Evolutionary conservation across 148 eudicot species (phyloP), one percentile per base, ranked within the genome.

Genomic region (Chenopodium berlandieri): DNA sequence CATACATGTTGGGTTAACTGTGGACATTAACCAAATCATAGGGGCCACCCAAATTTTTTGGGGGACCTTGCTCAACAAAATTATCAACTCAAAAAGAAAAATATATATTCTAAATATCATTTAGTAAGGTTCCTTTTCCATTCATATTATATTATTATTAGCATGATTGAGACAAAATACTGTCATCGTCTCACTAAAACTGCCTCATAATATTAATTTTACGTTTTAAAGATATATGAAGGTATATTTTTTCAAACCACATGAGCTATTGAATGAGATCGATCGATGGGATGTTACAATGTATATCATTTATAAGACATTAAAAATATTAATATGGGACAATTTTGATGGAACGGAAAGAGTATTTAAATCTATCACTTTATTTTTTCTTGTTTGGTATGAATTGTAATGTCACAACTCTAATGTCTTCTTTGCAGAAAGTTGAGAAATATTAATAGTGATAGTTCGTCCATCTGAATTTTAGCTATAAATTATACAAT

Each of bases 11-110:
- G 82, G 52, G 76, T 56, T 31, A 79, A 70, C 31, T 34, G 23
- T 20, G n/a, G 76, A 79, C 82, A 79, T 37, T 30, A 19, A 78
- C 62, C 73, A 22, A 78, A 67, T 78, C 73, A 71, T 30, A 56
- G 82, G 78, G 82, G 23, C 76, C 82, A 79, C 62, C 82, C 82
- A 34, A 54, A 69, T 22, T 37, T n/a, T 32, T 11, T 32, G 47
- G 44, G 10, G 32, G 64, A 34, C 46, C 20, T 54, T 56, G 7
- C 17, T 56, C 62, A 31, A 50, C 3, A 71, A 40, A 67, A 20
- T 50, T 31, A 62, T 50, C 34, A 69, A 31, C 54, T n/a, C 64
- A 78, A 30, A 66, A 65, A 12, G 13, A 75, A 2, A 10, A 75
- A 27, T 40, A 40, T 40, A 40, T 40, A 40, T 40, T 40, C 44